Evolutionary conservation across 805 yeast species (phyloP).

Genomic region (Henningerozyma blattae): DNA sequence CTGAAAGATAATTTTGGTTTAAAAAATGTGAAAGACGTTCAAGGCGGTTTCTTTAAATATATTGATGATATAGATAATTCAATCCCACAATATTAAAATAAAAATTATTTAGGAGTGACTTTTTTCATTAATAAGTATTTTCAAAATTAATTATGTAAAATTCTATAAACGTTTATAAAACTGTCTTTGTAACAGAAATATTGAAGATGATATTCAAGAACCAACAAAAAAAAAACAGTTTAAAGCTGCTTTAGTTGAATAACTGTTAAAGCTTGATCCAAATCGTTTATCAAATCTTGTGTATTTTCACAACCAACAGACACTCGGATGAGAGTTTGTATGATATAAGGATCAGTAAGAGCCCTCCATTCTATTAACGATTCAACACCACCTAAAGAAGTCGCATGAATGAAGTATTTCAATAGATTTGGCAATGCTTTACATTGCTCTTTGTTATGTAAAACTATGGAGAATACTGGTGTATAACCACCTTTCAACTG

Average conservation of each 20-base stretch:
- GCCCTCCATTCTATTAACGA: constrained; percentile 87
- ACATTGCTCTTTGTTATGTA: constrained; percentile 42
- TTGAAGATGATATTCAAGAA: too few species aligned
- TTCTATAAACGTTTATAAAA: too few species aligned
- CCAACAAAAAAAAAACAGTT: too few species aligned
- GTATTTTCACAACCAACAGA: constrained; percentile 73
- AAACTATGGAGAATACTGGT: constrained; percentile 68
- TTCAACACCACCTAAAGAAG: constrained; percentile 88
- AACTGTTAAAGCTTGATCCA: constrained; percentile 41
- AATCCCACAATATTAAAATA: constrained; percentile 58
- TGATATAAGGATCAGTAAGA: constrained; percentile 47
- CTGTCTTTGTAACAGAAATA: too few species aligned
- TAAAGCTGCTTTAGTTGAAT: constrained; percentile 4
- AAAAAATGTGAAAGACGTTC: constrained; percentile 46
- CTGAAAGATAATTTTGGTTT: constrained; percentile 41
- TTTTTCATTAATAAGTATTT: too few species aligned
- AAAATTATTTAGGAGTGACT: background rate
- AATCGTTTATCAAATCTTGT: constrained; percentile 65
- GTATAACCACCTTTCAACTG: constrained; percentile 56
- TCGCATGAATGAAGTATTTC: constrained; percentile 75
- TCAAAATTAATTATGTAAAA: too few species aligned
- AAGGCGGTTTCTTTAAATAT: constrained; percentile 72
- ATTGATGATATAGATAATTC: constrained; percentile 42
- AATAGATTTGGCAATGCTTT: constrained; percentile 50
- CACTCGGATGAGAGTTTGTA: constrained; percentile 51